A percentile compares a stretch with the other conserved stretches of the same genome.
phyloP scores from a whole-genome alignment of 1,284 basidiomycete species.

The Rhodofomes roseus region DNA sequence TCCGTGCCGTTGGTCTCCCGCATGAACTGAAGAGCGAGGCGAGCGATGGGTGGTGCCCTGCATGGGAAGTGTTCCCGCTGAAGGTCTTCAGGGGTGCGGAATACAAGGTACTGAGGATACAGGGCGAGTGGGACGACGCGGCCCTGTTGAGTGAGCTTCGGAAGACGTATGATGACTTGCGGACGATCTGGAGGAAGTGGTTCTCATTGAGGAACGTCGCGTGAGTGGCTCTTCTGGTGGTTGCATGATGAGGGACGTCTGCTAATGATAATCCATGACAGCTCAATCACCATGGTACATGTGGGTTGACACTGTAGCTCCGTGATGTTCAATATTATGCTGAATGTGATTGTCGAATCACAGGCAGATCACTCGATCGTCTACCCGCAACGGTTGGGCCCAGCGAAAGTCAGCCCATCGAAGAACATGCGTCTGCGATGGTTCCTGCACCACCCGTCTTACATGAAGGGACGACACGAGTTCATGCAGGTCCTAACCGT shows the following conservation, averaged over 20 bases:
- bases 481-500: conserved; percentile 21
- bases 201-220: conserved; percentile 17
- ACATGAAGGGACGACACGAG: conserved; percentile 16
- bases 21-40: not conserved
- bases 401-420: conserved; percentile 12
- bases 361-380: conserved; percentile 17
- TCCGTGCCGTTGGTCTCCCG: not conserved
- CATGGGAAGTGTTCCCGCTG: conserved; percentile 17
- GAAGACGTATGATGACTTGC: conserved; percentile 14
- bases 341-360: not conserved
- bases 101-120: conserved; percentile 12
- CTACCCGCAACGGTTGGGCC: conserved; percentile 16
- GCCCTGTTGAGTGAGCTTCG: conserved; percentile 13
- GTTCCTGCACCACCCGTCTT: conserved; percentile 17
- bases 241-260: not conserved
- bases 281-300: conserved; percentile 15
- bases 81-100: conserved; percentile 15
- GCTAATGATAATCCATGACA: not conserved
- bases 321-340: not conserved
- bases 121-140: conserved; percentile 17
- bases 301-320: conserved; percentile 1
- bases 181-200: conserved; percentile 18
- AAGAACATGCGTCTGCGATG: conserved; percentile 20
- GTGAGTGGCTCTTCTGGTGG: conserved; percentile 1
- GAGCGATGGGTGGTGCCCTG: conserved; percentile 14